These are phyloP conservation scores for Ganoderma meredithae DNA, from an alignment of 1,284 basidiomycete species.

Conservation along the genomic window DNA sequence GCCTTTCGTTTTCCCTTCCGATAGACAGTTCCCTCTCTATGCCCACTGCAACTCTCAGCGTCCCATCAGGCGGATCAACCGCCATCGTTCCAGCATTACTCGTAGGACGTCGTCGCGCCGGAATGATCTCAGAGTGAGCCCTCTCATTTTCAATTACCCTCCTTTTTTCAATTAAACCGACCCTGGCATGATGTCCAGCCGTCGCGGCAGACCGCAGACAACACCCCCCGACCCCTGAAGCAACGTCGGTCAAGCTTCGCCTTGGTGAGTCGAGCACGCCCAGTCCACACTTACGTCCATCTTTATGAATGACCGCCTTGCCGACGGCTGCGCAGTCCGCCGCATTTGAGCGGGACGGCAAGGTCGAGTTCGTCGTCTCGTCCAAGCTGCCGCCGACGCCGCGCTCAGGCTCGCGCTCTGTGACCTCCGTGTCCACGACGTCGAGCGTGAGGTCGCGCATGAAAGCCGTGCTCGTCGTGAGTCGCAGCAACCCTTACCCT, in stretches of 20 bases:
- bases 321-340: background rate
- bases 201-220: background rate
- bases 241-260: conserved; percentile 11
- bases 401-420: background rate
- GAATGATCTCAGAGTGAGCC: conserved; percentile 5
- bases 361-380: conserved; percentile 6
- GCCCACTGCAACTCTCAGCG: conserved; percentile 12
- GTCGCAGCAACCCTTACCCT: background rate
- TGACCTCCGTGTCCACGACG: conserved; percentile 5
- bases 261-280: background rate
- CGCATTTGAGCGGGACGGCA: conserved; percentile 8
- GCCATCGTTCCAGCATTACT: background rate
- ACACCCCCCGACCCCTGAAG: background rate
- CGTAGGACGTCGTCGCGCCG: background rate
- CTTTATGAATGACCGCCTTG: background rate
- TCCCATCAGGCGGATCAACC: background rate
- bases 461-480: conserved; percentile 12
- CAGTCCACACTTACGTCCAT: background rate
- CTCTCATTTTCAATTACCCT: no score
- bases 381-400: conserved; percentile 3
- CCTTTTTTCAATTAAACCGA: background rate
- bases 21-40: conserved; percentile 27
- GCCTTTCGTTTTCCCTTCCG: conserved; percentile 20
- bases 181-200: background rate
- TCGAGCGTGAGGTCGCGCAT: conserved; percentile 9